phyloP scores from a whole-genome alignment of 345 rosid genomes.

The Linum trigynum region DNA sequence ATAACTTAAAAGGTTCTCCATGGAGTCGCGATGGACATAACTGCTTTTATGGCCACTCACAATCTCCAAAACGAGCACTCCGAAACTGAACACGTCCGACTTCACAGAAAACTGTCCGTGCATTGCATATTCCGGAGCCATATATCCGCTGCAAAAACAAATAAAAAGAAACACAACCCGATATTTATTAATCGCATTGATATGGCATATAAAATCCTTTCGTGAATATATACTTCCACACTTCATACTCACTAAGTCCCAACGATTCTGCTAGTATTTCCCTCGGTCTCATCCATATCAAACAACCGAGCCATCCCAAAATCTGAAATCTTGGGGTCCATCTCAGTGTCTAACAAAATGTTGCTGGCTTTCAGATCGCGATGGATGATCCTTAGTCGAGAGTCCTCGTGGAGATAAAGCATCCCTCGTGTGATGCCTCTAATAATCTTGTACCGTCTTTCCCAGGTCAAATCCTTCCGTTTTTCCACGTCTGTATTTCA shows the following conservation, averaged over 20 bases:
- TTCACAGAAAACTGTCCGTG: conserved; percentile 19
- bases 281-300: conserved; percentile 29
- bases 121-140: conserved; percentile 25
- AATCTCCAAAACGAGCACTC: conserved; percentile 23
- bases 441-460: conserved; percentile 28
- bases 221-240: not conserved
- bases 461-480: conserved; percentile 16
- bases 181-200: no score
- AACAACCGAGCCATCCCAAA: conserved; percentile 45
- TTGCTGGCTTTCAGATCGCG: conserved; percentile 42
- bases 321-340: conserved; percentile 41
- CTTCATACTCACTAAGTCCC: conserved; percentile 32
- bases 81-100: conserved; percentile 24
- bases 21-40: not conserved
- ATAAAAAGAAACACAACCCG: no score
- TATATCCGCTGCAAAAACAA: conserved; percentile 16
- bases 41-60: conserved; percentile 18
- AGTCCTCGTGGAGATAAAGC: conserved; percentile 43
- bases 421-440: conserved; percentile 39
- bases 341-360: conserved; percentile 30
- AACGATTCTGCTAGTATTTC: conserved; percentile 21
- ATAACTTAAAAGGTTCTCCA: conserved; percentile 7
- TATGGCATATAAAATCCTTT: no score
- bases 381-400: conserved; percentile 32
- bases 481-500: conserved; percentile 15